Conservation (phyloP, 305 asterid species). For the Solanum chacoense region DNA sequence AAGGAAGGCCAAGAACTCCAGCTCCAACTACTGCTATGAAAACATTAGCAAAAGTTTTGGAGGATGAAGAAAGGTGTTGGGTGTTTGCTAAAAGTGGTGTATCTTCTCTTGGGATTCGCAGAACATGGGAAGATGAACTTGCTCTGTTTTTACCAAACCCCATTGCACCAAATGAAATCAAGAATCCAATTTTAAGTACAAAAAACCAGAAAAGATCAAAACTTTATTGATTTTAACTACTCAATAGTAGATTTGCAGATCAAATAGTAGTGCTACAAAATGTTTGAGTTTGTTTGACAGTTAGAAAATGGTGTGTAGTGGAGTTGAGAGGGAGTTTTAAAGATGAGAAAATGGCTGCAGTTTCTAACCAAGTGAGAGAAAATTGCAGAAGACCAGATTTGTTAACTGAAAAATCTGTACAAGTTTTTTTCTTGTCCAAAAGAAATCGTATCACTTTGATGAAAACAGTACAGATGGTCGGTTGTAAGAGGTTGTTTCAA, state of each 20-base stretch:
- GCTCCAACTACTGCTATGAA: slow-evolving; percentile 15
- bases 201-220: background rate
- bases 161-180: background rate
- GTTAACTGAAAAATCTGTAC: background rate
- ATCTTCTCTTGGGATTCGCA: slow-evolving; percentile 4
- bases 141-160: slow-evolving; percentile 2
- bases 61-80: slow-evolving; percentile 1
- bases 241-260: background rate
- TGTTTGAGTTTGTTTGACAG: background rate
- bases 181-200: background rate
- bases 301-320: background rate
- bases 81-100: slow-evolving; percentile 1
- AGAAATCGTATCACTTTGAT: background rate
- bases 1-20: slow-evolving; percentile 14
- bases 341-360: background rate
- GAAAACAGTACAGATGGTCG: background rate
- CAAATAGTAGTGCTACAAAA: background rate
- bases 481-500: background rate
- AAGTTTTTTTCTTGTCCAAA: background rate
- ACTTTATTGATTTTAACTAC: background rate
- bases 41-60: slow-evolving; percentile 10
- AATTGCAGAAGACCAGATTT: background rate
- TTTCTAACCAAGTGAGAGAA: background rate
- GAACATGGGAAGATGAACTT: slow-evolving; percentile 1
- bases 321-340: background rate